phyloP scores from a whole-genome alignment of 2,329 filamentous ascomycete genomes.

The Davidsoniella virescens region DNA sequence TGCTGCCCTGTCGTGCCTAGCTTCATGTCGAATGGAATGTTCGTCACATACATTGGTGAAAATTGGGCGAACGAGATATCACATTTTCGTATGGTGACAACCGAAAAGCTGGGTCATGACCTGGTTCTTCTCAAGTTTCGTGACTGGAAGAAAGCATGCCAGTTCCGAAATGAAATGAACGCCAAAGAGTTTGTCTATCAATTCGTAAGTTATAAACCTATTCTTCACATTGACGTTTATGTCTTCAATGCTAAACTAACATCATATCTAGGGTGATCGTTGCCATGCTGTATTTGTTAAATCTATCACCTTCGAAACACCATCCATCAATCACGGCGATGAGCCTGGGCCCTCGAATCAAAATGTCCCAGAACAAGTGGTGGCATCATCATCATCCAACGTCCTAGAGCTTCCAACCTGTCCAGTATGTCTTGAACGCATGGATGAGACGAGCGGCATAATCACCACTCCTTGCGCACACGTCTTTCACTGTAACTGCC shows the following conservation, averaged over 20 bases:
- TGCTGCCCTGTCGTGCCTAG: constrained; percentile 91
- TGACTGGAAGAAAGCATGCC: constrained; percentile 52
- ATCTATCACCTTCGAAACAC: constrained; percentile 68
- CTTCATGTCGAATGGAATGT: constrained; percentile 80
- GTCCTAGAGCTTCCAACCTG: constrained; percentile 88
- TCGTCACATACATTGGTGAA: constrained; percentile 82
- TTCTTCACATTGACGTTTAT: background rate
- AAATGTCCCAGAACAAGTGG: constrained; percentile 40
- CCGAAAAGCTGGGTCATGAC: constrained; percentile 74
- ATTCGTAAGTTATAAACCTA: constrained; percentile 42
- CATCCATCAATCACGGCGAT: constrained; percentile 21
- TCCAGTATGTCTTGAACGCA: constrained; percentile 87
- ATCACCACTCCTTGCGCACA: constrained; percentile 95
- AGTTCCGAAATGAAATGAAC: constrained; percentile 78
- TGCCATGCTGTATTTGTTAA: constrained; percentile 93
- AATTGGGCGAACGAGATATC: constrained; percentile 72
- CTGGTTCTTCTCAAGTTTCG: constrained; percentile 93
- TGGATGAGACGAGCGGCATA: constrained; percentile 93
- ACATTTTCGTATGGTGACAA: constrained; percentile 90
- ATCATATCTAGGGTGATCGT: constrained; percentile 52
- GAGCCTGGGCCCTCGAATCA: constrained; percentile 20
- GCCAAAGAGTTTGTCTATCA: constrained; percentile 85
- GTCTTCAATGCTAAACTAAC: constrained; percentile 13
- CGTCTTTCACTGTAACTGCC: constrained; percentile 89
- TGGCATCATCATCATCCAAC: constrained; percentile 56